phyloP scores from a whole-genome alignment of 2,329 filamentous ascomycete species.

The Triangularia setosa region DNA sequence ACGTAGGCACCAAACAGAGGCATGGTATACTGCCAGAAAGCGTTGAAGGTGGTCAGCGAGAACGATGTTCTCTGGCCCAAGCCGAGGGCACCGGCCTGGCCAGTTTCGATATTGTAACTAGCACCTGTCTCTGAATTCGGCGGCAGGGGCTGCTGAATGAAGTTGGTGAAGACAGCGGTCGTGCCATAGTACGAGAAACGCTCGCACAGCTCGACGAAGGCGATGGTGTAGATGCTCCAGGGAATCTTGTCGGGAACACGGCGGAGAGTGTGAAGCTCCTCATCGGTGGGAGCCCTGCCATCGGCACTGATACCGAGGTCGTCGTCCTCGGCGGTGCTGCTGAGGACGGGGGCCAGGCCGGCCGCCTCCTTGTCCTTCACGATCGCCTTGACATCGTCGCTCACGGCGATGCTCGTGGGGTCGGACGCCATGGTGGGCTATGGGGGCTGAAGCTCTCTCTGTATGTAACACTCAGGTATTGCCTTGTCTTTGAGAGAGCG shows the following conservation, averaged over 20 bases:
- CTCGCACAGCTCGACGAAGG: constrained; percentile 66
- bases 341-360: constrained; percentile 10
- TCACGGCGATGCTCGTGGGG: constrained; percentile 17
- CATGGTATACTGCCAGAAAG: constrained; percentile 58
- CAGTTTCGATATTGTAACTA: constrained; percentile 27
- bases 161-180: constrained; percentile 62
- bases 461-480: background rate
- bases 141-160: constrained; percentile 57
- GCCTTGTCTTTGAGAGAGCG: background rate
- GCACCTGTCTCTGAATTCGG: constrained; percentile 52
- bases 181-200: constrained; percentile 71
- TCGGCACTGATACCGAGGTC: constrained; percentile 17
- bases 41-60: constrained; percentile 38
- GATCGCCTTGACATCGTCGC: constrained; percentile 15
- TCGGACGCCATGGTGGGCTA: constrained; percentile 18
- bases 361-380: constrained; percentile 18
- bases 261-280: constrained; percentile 49
- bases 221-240: constrained; percentile 57
- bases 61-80: constrained; percentile 37
- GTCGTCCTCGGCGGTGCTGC: constrained; percentile 5
- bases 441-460: background rate
- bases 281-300: constrained; percentile 38
- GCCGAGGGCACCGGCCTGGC: constrained; percentile 51
- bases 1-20: constrained; percentile 52
- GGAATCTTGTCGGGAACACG: constrained; percentile 57